phyloP scores from a whole-genome alignment of 768 basidiomycete species.

The Panaeolus cyanescens region DNA sequence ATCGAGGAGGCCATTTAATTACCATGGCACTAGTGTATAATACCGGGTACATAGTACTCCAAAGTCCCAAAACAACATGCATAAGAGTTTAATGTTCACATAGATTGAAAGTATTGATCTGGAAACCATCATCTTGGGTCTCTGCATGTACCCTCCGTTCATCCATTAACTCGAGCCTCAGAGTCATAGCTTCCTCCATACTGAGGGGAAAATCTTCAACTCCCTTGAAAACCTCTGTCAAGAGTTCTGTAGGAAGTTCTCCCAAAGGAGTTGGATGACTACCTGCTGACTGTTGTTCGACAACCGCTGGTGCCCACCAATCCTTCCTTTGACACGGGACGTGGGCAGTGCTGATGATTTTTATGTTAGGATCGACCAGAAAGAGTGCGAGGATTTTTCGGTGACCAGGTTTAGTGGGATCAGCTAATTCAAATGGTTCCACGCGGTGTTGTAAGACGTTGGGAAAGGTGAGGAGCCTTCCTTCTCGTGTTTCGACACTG shows the following conservation, averaged over 20 bases:
- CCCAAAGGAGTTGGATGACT: neutral
- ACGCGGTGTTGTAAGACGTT: conserved; percentile 45
- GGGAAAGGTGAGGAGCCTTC: conserved; percentile 39
- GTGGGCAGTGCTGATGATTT: conserved; percentile 27
- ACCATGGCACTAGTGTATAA: too few species aligned
- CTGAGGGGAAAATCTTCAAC: conserved; percentile 24
- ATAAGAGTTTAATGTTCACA: conserved; percentile 10
- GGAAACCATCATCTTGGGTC: conserved; percentile 10
- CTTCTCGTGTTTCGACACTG: conserved; percentile 31
- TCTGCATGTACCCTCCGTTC: conserved; percentile 25
- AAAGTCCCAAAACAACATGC: conserved; percentile 7
- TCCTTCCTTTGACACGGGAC: conserved; percentile 31
- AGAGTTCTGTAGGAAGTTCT: conserved; percentile 13
- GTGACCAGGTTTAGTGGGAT: conserved; percentile 39
- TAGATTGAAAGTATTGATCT: conserved; percentile 1
- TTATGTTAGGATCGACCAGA: conserved; percentile 37
- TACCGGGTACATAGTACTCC: too few species aligned
- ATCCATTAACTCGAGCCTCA: conserved; percentile 30
- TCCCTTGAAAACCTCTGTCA: conserved; percentile 13
- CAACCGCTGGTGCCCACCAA: conserved; percentile 23
- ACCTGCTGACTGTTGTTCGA: neutral
- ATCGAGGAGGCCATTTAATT: too few species aligned
- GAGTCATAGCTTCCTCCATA: conserved; percentile 24
- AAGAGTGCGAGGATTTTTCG: conserved; percentile 45
- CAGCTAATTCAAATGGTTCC: conserved; percentile 34